phyloP scores from a whole-genome alignment of 169 alveolate species.

The Plasmodium cynomolgi region DNA sequence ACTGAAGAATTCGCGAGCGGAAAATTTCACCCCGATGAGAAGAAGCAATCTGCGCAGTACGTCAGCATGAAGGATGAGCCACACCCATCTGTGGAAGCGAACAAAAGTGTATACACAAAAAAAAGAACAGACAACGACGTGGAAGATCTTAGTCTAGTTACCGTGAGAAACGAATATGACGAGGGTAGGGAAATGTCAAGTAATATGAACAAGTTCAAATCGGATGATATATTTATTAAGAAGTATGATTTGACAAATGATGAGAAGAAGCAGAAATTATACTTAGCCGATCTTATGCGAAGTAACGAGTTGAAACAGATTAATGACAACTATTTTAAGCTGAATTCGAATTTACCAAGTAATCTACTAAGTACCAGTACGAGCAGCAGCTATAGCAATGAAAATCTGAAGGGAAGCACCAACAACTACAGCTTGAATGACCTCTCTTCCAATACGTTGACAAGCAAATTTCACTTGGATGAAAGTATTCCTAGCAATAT shows the following conservation, averaged over 20 bases:
- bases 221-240: slow-evolving; percentile 15
- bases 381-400: slow-evolving; percentile 62
- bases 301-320: slow-evolving; percentile 11
- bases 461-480: not conserved
- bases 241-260: not conserved
- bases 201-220: slow-evolving; percentile 4
- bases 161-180: slow-evolving; percentile 3
- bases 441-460: slow-evolving; percentile 26
- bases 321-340: slow-evolving; percentile 43
- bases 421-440: slow-evolving; percentile 23
- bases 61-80: not conserved
- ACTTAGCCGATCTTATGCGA: slow-evolving; percentile 34
- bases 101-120: not conserved
- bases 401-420: slow-evolving; percentile 16
- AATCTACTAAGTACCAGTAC: slow-evolving; percentile 66
- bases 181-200: not conserved
- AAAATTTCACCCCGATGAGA: not conserved
- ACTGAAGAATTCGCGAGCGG: not conserved
- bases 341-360: slow-evolving; percentile 53
- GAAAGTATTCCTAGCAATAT: slow-evolving; percentile 26
- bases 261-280: slow-evolving; percentile 27
- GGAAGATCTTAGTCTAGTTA: not conserved
- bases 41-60: not conserved
- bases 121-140: not conserved
- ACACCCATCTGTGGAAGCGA: not conserved